A percentile compares a stretch with the other conserved stretches of the same genome.
These are phyloP conservation scores for Myriangium duriaei DNA, from an alignment of 2,329 filamentous ascomycete species.

Conservation along the genomic window DNA sequence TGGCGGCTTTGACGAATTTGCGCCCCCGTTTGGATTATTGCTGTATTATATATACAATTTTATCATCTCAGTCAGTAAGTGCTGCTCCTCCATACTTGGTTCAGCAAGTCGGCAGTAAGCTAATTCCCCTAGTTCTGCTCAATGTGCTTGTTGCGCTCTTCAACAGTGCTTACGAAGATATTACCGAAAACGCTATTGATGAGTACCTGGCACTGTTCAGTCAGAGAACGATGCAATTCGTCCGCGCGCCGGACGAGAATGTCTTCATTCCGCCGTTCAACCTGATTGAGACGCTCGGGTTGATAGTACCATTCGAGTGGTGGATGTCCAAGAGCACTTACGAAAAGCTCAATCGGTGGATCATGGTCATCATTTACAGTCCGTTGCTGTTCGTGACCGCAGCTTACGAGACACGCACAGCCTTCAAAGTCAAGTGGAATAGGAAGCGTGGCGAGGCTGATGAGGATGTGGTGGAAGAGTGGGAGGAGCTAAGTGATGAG, in stretches of 20 bases:
- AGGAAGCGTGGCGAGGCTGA: constrained; percentile 72
- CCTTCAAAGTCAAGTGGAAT: constrained; percentile 57
- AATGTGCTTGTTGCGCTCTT: constrained; percentile 97
- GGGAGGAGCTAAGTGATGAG: constrained; percentile 67
- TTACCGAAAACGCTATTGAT: constrained; percentile 83
- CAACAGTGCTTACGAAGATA: constrained; percentile 91
- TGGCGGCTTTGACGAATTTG: constrained; percentile 75
- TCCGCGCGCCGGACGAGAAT: constrained; percentile 93
- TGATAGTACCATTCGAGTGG: constrained; percentile 82
- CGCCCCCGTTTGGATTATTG: constrained; percentile 82
- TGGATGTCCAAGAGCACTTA: constrained; percentile 71
- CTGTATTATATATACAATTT: constrained; percentile 98
- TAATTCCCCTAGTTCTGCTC: constrained; percentile 48
- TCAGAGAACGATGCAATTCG: constrained; percentile 92
- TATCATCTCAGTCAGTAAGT: constrained; percentile 68
- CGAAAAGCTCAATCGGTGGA: constrained; percentile 69
- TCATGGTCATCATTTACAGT: constrained; percentile 78
- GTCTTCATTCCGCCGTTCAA: constrained; percentile 97
- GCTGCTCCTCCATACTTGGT: neutral
- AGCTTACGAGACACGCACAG: constrained; percentile 49
- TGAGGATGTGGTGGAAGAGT: constrained; percentile 80
- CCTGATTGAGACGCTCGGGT: constrained; percentile 70
- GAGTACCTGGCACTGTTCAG: constrained; percentile 90
- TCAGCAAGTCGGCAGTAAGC: neutral
- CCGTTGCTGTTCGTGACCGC: constrained; percentile 60